Evolutionary conservation across 2,329 filamentous ascomycete genomes (phyloP), one percentile per base, ranked within the genome.

Genomic region (Mollisia scopiformis): DNA sequence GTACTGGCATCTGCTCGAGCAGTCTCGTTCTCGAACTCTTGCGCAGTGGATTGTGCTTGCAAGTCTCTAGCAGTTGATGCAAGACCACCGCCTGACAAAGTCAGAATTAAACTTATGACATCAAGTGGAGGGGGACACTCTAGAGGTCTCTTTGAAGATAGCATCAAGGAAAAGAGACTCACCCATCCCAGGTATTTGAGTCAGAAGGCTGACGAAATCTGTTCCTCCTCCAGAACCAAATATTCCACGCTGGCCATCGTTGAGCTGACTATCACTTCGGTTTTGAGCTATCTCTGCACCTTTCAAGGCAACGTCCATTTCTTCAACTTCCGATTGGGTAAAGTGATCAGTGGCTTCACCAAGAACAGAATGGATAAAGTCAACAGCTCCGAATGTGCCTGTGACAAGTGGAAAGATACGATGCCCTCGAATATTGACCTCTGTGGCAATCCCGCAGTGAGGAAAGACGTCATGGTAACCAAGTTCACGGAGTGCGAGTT

Each of bases 261-360:
- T 71, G 57, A 74, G 21, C 25, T 47, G 43, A 13, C 43, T 47
- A 7, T 47, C 43, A 47, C 10, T 16, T 47, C 43, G 25, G 43
- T 47, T 71, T 73, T 78, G 68, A 66, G 77, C 59, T 75, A 74
- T 53, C 79, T 81, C 76, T 87, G 90, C 90, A 64, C 88, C 88
- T 66, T 88, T 87, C 49, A 95, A 81, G 3, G 88, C 90, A 63
- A 88, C 77, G 66, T 95, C 89, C 69, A 94, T 87, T 74, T 94
- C 89, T 59, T 93, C 90, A 35, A 95, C 87, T 73, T 94, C 91
- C 16, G 90, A 92, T 73, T 95, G 91, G 2, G 91, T 91, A 71
- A 95, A 92, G 72, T 93, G 90, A 71, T 95, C 91, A 11, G 86
- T 91, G 31, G 91, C 91, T 74, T 94, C 91, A 59, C 89, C 83